Base-by-base conservation (phyloP, 805 yeast species). In the Zygosaccharomyces bailii region DNA sequence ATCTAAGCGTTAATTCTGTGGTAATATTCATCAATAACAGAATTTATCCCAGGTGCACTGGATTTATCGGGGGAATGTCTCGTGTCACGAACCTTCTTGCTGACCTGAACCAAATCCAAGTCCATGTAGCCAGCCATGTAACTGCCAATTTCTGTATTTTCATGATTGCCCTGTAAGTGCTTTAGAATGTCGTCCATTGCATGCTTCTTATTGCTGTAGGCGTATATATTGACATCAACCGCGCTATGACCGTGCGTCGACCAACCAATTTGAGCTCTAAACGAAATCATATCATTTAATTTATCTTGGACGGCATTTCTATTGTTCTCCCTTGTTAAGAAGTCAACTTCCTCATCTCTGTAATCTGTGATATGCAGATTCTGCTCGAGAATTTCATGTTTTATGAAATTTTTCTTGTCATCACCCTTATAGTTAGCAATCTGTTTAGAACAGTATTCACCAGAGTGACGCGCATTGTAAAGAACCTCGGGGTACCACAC, bases 211-310 rank as follows among this genome's bases (percentile, higher is more conserved):
- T 83, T 83, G 24, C 89, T 75, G 61, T 82, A 76, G 0, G 84
- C 96, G 61, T 90, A 90, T 39, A 91, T 85, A 59, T 91, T 90
- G 29, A 90, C 96, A 65, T 90, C 98, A 11, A 90, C 96, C 0
- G 96, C 96, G 16, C 95, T 82, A 65, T 90, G 98, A 23, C 97
- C 98, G 58, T 88, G 95, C 0, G 97, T 90, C 7, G 95, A 75
- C 96, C 96, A 90, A n/a, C 96, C 97, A 13, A 88, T 79, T 64
- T 85, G 85, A 0, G 97, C 88, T 51, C 96, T 78, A n/a, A 67
- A 57, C 0, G 95, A 84, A 8, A 88, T 76, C 76, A 90, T 76
- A 44, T 80, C 73, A 57, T 86, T 84, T 45, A 88, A 64, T 31
- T 72, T 67, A 48, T 79, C 79, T 48, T 63, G 68, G 13, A 63